Conservation (phyloP, 306 rosid species). For the Dalbergia cochinchinensis region DNA sequence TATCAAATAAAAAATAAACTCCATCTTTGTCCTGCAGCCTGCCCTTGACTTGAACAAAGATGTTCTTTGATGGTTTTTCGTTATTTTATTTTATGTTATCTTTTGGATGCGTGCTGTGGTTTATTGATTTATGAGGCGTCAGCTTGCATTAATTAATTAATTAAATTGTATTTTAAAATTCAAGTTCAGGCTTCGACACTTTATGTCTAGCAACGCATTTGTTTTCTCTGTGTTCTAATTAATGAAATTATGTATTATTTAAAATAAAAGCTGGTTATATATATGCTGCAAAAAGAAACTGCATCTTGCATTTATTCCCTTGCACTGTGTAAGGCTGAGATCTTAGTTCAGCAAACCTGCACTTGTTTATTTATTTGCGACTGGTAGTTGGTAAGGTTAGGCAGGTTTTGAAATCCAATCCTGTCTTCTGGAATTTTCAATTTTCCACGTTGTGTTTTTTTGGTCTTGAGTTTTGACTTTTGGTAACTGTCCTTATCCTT, state of each 20-base stretch:
- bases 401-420: constrained; percentile 38
- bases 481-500: constrained; percentile 36
- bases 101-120: constrained; percentile 1
- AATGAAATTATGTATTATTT: neutral
- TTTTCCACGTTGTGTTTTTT: constrained; percentile 1
- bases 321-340: constrained; percentile 36
- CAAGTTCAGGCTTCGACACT: constrained; percentile 12
- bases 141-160: constrained; percentile 8
- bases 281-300: constrained; percentile 9
- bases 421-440: constrained; percentile 20
- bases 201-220: constrained; percentile 15
- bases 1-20: neutral
- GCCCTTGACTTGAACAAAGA: constrained; percentile 27
- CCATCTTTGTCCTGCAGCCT: neutral
- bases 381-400: constrained; percentile 48
- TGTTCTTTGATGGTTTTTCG: constrained; percentile 34
- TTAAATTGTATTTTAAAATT: neutral
- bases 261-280: neutral
- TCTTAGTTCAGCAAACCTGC: constrained; percentile 32
- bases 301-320: constrained; percentile 38
- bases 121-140: constrained; percentile 18
- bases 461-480: constrained; percentile 42
- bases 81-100: neutral
- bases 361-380: neutral
- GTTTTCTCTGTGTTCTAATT: neutral